These are phyloP conservation scores for Adansonia rubrostipa DNA, from an alignment of 441 rosid genomes.

Conservation along the genomic window DNA sequence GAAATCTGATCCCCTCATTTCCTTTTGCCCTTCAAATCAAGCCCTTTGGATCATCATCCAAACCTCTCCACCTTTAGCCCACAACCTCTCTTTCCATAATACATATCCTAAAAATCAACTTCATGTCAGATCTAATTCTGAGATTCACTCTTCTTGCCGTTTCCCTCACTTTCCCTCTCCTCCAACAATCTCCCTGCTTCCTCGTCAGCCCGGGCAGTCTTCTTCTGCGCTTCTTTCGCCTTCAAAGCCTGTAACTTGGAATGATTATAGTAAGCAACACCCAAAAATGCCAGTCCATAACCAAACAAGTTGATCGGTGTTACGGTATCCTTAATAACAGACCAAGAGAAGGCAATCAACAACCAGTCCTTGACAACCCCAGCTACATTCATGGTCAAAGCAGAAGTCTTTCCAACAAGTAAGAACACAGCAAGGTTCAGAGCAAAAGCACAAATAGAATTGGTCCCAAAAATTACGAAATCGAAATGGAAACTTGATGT, in stretches of 20 bases:
- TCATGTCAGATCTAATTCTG: constrained; percentile 44
- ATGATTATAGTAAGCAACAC: constrained; percentile 89
- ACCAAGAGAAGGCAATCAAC: constrained; percentile 93
- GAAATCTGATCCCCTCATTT: constrained; percentile 29
- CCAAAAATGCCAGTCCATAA: constrained; percentile 82
- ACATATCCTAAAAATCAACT: constrained; percentile 27
- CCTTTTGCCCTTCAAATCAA: constrained; percentile 47
- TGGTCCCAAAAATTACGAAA: constrained; percentile 81
- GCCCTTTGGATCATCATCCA: constrained; percentile 26
- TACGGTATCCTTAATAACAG: constrained; percentile 91
- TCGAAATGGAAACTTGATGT: constrained; percentile 82
- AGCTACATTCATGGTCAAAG: constrained; percentile 96
- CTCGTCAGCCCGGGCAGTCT: constrained; percentile 62
- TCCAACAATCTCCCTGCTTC: constrained; percentile 83
- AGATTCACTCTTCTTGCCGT: constrained; percentile 64
- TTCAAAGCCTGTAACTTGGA: constrained; percentile 84
- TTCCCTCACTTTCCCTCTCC: constrained; percentile 64
- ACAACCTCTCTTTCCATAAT: constrained; percentile 34
- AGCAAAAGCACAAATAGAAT: constrained; percentile 87
- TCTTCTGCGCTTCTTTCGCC: constrained; percentile 88
- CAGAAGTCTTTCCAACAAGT: constrained; percentile 94
- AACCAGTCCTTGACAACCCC: constrained; percentile 98
- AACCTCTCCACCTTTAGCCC: constrained; percentile 39
- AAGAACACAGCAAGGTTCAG: constrained; percentile 90
- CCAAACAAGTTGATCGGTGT: constrained; percentile 83